These are phyloP conservation scores for Oemleria cerasiformis DNA, from an alignment of 306 rosid genomes.

Conservation along the genomic window DNA sequence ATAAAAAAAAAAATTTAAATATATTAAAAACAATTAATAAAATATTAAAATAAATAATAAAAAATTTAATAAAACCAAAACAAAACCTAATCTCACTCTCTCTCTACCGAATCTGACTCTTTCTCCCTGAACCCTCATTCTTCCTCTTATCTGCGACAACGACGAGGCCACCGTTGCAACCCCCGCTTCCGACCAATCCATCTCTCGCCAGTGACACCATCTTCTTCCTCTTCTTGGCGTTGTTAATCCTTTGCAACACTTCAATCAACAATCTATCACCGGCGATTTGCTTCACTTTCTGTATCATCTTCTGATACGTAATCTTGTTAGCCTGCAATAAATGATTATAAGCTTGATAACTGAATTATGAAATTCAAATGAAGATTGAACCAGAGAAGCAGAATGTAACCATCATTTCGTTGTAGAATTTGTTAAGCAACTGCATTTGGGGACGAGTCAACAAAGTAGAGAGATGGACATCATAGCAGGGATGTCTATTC, in stretches of 20 bases:
- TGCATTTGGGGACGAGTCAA: conserved; percentile 35
- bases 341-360: not conserved
- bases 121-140: too few species aligned
- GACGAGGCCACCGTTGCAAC: too few species aligned
- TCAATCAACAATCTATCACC: conserved; percentile 28
- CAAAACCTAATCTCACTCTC: too few species aligned
- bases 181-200: too few species aligned
- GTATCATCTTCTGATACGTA: conserved; percentile 22
- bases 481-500: conserved; percentile 34
- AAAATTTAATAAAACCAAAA: too few species aligned
- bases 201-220: too few species aligned
- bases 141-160: too few species aligned
- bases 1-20: too few species aligned
- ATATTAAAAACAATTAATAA: too few species aligned
- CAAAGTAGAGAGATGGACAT: conserved; percentile 32
- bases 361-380: not conserved
- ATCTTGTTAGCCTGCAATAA: conserved; percentile 39
- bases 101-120: too few species aligned
- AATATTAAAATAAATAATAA: too few species aligned
- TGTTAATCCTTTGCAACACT: not conserved
- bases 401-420: conserved; percentile 34
- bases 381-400: not conserved
- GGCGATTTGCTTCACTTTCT: conserved; percentile 21
- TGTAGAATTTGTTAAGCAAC: conserved; percentile 25
- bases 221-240: too few species aligned